A percentile compares a stretch with the other conserved stretches of the same genome.
Evolutionary conservation across 75 land plant genomes (phyloP).

Genomic region (Pinus tabuliformis): DNA sequence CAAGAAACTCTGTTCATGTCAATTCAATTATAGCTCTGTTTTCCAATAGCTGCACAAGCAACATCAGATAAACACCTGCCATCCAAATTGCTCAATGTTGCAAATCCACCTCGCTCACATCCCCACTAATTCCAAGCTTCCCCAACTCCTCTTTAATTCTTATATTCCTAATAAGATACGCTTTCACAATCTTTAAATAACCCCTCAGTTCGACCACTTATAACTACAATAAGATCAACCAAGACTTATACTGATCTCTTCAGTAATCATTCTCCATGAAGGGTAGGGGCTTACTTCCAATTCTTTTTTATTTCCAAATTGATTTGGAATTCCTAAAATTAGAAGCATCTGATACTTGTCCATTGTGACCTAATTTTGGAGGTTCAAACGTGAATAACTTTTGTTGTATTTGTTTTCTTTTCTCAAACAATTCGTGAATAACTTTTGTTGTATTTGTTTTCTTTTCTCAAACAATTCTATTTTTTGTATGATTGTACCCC

Average conservation of each 20-base stretch:
- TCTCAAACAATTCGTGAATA: constrained; percentile 26
- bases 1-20: constrained; percentile 82
- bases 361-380: constrained; percentile 7
- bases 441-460: constrained; percentile 24
- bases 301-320: constrained; percentile 25
- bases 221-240: constrained; percentile 81
- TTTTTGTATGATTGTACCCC: no score
- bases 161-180: constrained; percentile 68
- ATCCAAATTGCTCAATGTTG: constrained; percentile 87
- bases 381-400: constrained; percentile 14
- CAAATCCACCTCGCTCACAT: constrained; percentile 66
- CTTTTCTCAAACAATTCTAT: constrained; percentile 34
- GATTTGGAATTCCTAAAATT: constrained; percentile 29
- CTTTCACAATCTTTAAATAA: constrained; percentile 71
- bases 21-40: constrained; percentile 88
- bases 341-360: constrained; percentile 14
- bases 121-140: constrained; percentile 75
- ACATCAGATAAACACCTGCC: constrained; percentile 86
- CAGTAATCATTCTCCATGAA: constrained; percentile 96
- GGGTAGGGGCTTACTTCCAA: constrained; percentile 79
- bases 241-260: constrained; percentile 76
- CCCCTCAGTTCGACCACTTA: constrained; percentile 88
- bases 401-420: constrained; percentile 28
- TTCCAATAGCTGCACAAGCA: constrained; percentile 89
- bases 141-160: constrained; percentile 64